phyloP scores from a whole-genome alignment of 805 yeast genomes.

The Ogataea neopini region DNA sequence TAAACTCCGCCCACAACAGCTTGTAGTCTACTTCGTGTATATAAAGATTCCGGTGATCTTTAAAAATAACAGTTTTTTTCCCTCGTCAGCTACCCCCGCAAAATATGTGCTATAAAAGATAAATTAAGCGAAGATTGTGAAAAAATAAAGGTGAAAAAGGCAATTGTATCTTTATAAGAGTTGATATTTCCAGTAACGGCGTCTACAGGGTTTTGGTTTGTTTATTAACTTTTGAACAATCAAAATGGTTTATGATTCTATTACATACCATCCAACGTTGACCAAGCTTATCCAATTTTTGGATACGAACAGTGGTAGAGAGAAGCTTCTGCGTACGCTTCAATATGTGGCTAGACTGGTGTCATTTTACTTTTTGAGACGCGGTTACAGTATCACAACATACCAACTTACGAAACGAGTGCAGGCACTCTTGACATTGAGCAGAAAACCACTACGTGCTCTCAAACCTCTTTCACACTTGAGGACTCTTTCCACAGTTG shows the following conservation, averaged over 20 bases:
- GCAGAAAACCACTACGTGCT: constrained; percentile 83
- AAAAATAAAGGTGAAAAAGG: neutral
- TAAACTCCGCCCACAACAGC: too few relatives aligned
- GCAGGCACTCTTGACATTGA: constrained; percentile 61
- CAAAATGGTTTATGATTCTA: constrained; percentile 71
- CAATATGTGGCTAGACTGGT: constrained; percentile 81
- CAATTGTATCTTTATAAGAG: neutral
- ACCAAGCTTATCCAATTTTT: constrained; percentile 60
- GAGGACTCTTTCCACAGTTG: constrained; percentile 65
- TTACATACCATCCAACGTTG: constrained; percentile 74
- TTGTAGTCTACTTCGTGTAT: neutral
- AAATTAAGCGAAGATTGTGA: neutral
- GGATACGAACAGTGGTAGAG: constrained; percentile 71
- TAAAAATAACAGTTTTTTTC: neutral
- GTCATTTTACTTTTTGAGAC: constrained; percentile 56
- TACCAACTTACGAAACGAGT: constrained; percentile 54
- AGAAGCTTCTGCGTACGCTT: constrained; percentile 73
- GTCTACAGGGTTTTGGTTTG: neutral
- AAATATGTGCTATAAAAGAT: constrained; percentile 2
- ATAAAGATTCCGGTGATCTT: neutral
- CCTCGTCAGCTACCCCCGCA: constrained; percentile 1
- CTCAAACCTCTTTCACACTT: constrained; percentile 78
- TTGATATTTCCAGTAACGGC: neutral
- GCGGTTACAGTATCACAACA: constrained; percentile 49
- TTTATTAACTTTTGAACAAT: too few relatives aligned